These are phyloP conservation scores for Pichia thaimueangensis DNA, from an alignment of 805 yeast genomes.

Conservation along the genomic window DNA sequence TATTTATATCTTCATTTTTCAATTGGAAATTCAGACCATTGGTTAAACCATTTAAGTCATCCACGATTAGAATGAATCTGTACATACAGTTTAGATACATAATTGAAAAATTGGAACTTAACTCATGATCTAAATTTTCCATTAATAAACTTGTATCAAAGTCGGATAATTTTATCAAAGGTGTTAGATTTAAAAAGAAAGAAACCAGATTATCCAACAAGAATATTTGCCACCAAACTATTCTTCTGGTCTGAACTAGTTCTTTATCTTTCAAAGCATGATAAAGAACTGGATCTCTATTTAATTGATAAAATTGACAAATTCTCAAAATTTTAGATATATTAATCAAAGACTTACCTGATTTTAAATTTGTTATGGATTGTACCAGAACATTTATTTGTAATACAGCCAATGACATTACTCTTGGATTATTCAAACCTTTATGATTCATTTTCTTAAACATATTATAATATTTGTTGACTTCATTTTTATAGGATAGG, in stretches of 20 bases:
- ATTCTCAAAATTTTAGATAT: slow-evolving; percentile 20
- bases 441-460: slow-evolving; percentile 15
- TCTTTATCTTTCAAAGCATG: slow-evolving; percentile 43
- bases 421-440: slow-evolving; percentile 20
- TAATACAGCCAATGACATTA: slow-evolving; percentile 19
- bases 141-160: slow-evolving; percentile 24
- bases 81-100: slow-evolving; percentile 21
- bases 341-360: slow-evolving; percentile 22
- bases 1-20: slow-evolving; percentile 34
- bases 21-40: slow-evolving; percentile 43
- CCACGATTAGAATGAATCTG: slow-evolving; percentile 39
- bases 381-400: slow-evolving; percentile 22
- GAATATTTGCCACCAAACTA: slow-evolving; percentile 65
- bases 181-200: slow-evolving; percentile 19
- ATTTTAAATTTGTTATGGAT: slow-evolving; percentile 21
- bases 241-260: slow-evolving; percentile 45
- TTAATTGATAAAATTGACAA: slow-evolving; percentile 34
- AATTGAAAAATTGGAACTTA: slow-evolving; percentile 12
- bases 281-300: slow-evolving; percentile 53
- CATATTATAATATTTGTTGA: slow-evolving; percentile 18
- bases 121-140: slow-evolving; percentile 14
- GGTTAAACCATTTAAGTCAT: slow-evolving; percentile 45
- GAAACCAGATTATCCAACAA: slow-evolving; percentile 45
- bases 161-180: slow-evolving; percentile 20
- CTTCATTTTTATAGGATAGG: slow-evolving; percentile 15